Conservation (phyloP, 306 rosid species). For the Boehmeria nivea region DNA sequence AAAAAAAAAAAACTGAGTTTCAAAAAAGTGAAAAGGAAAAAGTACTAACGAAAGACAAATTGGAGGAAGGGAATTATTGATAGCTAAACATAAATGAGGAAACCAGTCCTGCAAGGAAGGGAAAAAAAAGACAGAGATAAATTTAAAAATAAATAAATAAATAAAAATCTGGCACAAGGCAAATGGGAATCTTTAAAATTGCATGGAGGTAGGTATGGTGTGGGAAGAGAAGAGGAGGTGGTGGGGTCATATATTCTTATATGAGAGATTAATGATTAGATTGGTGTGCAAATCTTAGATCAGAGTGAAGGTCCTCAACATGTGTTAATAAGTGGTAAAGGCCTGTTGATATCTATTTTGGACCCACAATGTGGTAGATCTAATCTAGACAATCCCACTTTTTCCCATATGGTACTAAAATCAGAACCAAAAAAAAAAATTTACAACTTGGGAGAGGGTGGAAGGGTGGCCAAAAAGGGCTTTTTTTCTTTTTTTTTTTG, state of each 20-base stretch:
- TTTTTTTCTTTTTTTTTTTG: no score
- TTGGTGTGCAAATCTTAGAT: constrained; percentile 14
- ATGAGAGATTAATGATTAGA: constrained; percentile 27
- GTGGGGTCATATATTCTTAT: background rate
- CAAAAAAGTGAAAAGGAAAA: no score
- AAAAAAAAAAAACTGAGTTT: no score
- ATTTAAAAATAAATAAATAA: background rate
- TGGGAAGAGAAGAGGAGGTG: background rate
- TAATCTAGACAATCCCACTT: constrained; percentile 23
- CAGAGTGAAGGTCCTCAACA: constrained; percentile 17
- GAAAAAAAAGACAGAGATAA: no score
- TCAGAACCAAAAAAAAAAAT: background rate
- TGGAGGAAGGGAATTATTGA: background rate
- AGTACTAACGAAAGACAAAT: background rate
- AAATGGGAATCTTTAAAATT: constrained; percentile 7
- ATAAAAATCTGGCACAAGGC: background rate
- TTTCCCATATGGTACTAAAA: constrained; percentile 1
- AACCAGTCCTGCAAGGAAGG: no score
- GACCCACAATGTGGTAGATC: constrained; percentile 41
- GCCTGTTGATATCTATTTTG: constrained; percentile 4
- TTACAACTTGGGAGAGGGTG: constrained; percentile 16
- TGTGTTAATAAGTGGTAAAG: constrained; percentile 17
- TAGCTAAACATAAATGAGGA: background rate
- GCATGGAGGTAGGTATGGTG: constrained; percentile 30
- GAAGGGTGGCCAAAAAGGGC: constrained; percentile 41